Base-by-base conservation (phyloP, 139 green algal species). In the Micromonas commoda region DNA sequence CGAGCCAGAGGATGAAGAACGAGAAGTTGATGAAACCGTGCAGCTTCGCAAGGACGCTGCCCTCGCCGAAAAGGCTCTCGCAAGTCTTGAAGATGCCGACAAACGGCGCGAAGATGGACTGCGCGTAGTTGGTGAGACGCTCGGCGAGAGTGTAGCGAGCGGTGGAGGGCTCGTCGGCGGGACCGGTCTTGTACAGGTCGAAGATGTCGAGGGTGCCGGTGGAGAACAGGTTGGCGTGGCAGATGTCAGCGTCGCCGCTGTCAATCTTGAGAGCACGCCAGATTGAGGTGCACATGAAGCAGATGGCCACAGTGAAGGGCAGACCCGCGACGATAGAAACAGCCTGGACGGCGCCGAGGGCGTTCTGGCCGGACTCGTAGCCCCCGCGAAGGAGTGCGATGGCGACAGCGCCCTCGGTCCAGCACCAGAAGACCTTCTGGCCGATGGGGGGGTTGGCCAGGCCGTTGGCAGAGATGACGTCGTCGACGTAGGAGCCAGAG, bases 261-360 rank as follows among this genome's bases (percentile, higher is more conserved):
- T 81, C 37, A 2, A 28, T 24, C 16, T 66, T 26, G 37, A 68
- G 24, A 1, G 37, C 64, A 29, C 35, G 45, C 45, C 24, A 82
- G 53, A 82, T 71, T 33, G 71, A 37, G 3, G 32, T 39, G 37
- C 77, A 82, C 19, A 77, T 68, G 39, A 82, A 82, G 64, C 75
- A 82, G 77, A 85, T 52, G 34, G 76, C 77, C 1, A 82, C 32
- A n/a, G 81, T 85, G 81, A 82, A 85, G 2, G 81, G 81, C 34
- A 82, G 53, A 21, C 76, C 81, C 0, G 77, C 70, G 26, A 80
- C 51, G 66, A 85, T 82, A 9, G 81, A 81, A 51, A 77, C 54
- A 29, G 67, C 21, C 64, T 80, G 81, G 29, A 85, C 51, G 3
- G 76, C 45, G 4, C 38, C 64, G 6, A 85, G 53, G n/a, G n/a